A percentile compares a stretch with the other conserved stretches of the same genome.
Conservation (phyloP, 2,329 filamentous ascomycete genomes). For the Neobulgaria alba region DNA sequence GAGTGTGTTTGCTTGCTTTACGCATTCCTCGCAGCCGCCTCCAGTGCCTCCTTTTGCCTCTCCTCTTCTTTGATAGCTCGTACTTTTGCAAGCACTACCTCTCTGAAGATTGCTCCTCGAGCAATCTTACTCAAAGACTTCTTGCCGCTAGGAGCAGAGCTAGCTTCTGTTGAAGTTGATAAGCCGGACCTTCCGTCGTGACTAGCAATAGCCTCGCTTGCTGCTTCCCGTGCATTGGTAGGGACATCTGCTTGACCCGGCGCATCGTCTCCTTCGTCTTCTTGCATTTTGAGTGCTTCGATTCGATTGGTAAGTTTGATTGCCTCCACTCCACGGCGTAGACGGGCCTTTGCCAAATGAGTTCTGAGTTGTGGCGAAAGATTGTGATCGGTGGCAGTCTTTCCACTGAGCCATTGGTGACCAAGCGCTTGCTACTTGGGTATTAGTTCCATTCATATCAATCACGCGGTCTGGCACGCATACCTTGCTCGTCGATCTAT, state of each 20-base stretch:
- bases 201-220: constrained; percentile 34
- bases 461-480: no score
- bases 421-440: constrained; percentile 59
- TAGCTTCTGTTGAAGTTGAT: constrained; percentile 8
- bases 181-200: constrained; percentile 9
- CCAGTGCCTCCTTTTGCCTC: constrained; percentile 55
- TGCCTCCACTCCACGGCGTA: constrained; percentile 89
- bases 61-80: constrained; percentile 79
- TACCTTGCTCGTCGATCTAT: constrained; percentile 72
- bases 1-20: not conserved
- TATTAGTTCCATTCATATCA: no score
- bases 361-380: constrained; percentile 93
- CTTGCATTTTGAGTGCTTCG: constrained; percentile 85
- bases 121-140: constrained; percentile 41
- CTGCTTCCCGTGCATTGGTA: constrained; percentile 46
- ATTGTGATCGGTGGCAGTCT: constrained; percentile 91
- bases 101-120: constrained; percentile 74
- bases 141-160: constrained; percentile 26
- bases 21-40: not conserved
- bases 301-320: constrained; percentile 95
- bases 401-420: constrained; percentile 83
- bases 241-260: constrained; percentile 53
- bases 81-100: constrained; percentile 90
- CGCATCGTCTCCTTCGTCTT: constrained; percentile 76
- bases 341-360: constrained; percentile 83